A percentile compares a stretch with the other conserved stretches of the same genome.
Evolutionary conservation across 1,284 basidiomycete species (phyloP).

Genomic region (Rhodotorula sp.): DNA sequence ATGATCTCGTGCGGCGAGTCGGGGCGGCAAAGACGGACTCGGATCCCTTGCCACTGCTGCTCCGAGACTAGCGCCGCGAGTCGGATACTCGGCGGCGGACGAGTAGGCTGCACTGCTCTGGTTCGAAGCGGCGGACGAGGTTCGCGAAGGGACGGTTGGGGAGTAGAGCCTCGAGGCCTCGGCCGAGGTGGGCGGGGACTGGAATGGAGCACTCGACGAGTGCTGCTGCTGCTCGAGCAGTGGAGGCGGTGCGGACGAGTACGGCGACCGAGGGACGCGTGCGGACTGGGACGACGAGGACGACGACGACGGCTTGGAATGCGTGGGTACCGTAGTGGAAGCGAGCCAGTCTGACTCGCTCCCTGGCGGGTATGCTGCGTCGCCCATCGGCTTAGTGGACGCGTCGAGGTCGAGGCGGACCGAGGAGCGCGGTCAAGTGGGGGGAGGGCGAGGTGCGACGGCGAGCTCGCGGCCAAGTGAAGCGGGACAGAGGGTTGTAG

Average conservation of each 20-base stretch:
- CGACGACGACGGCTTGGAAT: background rate
- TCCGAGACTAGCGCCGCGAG: background rate
- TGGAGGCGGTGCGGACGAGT: background rate
- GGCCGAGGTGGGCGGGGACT: background rate
- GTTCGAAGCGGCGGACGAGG: background rate
- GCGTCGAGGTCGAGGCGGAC: no score
- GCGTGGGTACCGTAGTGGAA: no score
- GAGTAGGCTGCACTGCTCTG: background rate
- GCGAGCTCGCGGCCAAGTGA: no score
- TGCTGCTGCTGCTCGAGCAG: background rate
- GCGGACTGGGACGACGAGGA: background rate
- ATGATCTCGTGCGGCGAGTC: background rate
- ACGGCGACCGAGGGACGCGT: background rate
- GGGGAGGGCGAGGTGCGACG: background rate
- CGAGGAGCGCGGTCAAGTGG: no score
- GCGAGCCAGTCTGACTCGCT: no score
- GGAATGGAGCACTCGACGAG: no score
- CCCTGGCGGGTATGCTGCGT: no score
- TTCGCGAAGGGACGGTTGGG: background rate
- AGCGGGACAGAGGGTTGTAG: no score
- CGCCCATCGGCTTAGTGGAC: no score
- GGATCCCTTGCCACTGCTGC: background rate
- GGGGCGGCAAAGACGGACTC: background rate
- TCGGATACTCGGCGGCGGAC: background rate
- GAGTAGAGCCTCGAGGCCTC: background rate